Base-by-base conservation (phyloP, 345 rosid species). In the Microcos paniculata region DNA sequence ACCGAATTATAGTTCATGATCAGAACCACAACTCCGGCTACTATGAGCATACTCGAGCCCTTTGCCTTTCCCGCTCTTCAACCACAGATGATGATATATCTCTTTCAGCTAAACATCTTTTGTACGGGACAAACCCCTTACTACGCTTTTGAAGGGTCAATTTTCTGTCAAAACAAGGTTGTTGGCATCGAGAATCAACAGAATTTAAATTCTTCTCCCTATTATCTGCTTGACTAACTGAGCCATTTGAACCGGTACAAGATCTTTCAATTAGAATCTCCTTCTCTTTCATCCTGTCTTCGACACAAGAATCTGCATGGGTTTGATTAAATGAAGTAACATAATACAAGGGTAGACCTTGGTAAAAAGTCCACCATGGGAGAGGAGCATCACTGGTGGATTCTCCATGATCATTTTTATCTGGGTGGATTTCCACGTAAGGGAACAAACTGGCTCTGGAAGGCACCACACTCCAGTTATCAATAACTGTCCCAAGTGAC, bases 101-200 rank as follows among this genome's bases (percentile, higher is more conserved):
- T 78, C 85, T 80, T 53, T 87, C 91, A 1, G 81, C 85, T 23
- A 85, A 77, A 79, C 94, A 91, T 82, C 98, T 88, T 85, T 89
- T 91, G 82, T 87, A 87, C n/a, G 93, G 91, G 51, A 85, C 87
- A 65, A 88, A 89, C 43, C 92, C 94, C 74, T 73, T 84, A 5
- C 24, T 40, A 48, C 4, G 24, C 64, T 76, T 72, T 6, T 48
- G 66, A 4, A 69, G 52, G 40, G 70, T 71, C 23, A 18, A 18
- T 67, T 61, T 71, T 59, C 62, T 74, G 57, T 49, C 58, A 11
- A 59, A 76, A 61, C 15, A 67, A 63, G 74, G 38, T 55, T 59
- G 77, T 62, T 48, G 78, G 53, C 77, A 33, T 33, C 76, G 61
- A 40, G 87, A 88, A 79, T 81, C 87, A 1, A 62, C 74, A 19